Conservation (phyloP, 495 filamentous ascomycete species). For the Durotheca rogersii region DNA sequence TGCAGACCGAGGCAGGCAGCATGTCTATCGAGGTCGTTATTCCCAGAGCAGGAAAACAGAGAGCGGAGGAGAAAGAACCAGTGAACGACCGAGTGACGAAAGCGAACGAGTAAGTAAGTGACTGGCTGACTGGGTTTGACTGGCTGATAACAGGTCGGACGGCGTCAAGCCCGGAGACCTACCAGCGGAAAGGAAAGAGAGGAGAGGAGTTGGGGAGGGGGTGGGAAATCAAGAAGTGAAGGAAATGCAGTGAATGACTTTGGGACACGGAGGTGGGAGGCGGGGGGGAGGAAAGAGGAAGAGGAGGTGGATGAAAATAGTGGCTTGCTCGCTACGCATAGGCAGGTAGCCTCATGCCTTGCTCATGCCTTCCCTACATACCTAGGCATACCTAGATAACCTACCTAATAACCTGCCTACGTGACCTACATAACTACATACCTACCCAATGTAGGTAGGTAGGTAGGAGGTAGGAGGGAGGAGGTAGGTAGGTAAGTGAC, state of each 20-base stretch:
- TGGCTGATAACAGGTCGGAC: no score
- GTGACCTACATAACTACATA: no score
- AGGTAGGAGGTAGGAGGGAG: constrained; percentile 1
- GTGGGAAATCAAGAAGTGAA: not conserved
- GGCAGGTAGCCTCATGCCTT: no score
- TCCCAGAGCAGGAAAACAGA: constrained; percentile 34
- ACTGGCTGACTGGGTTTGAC: no score
- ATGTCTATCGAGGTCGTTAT: constrained; percentile 22
- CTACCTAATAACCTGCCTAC: no score
- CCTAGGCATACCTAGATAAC: no score
- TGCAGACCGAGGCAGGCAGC: constrained; percentile 25
- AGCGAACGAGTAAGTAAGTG: constrained; percentile 7
- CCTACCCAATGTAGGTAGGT: constrained; percentile 2
- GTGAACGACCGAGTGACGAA: not conserved
- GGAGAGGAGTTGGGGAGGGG: not conserved
- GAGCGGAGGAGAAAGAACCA: constrained; percentile 19
- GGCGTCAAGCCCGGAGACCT: constrained; percentile 21
- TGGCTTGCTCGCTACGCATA: no score
- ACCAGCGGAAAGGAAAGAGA: constrained; percentile 4
- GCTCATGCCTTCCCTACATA: constrained; percentile 23
- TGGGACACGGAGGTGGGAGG: not conserved
- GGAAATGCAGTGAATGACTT: constrained; percentile 5
- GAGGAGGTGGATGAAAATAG: not conserved
- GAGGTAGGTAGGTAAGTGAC: constrained; percentile 4
- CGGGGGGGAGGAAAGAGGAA: not conserved